Base-by-base conservation (phyloP, 23 red algal species). In the Pyropia haitanensis region DNA sequence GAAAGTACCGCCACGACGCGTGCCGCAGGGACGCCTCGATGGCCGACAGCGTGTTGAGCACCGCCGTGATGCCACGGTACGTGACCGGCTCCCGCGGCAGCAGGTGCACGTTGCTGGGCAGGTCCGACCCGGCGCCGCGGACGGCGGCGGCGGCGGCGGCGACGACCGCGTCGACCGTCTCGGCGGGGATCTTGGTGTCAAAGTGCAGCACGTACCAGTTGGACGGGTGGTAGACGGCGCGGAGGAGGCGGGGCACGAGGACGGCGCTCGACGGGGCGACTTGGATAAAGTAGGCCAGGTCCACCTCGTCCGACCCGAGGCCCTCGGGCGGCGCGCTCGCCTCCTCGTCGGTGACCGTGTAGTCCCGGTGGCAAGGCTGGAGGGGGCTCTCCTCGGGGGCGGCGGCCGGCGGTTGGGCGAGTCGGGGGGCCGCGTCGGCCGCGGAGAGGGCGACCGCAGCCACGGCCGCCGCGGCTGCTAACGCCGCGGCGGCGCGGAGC, bases 131-230 rank as follows among this genome's bases (percentile, higher is more conserved):
- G 4, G 27, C 26, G 28, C 66, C 54, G 30, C 18, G 27, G 14
- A 84, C 54, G 6, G 68, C 65, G 6, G 70, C 24, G 7, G 19
- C 17, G 1, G 79, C 79, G 17, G 67, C 69, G 1, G 59, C 52
- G 27, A 68, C 58, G 27, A 75, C 69, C 79, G 61, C 73, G 22
- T 77, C 61, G 30, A 70, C 25, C n/a, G 33, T 22, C 61, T 52
- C 34, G 9, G 14, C 1, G 18, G 76, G 77, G 51, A 91, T 91
- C 54, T 91, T 91, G 53, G 76, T 82, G 61, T 91, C 87, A 61
- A 91, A 78, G 56, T 91, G 87, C 16, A 91, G 57, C 20, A 83
- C 61, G 67, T 91, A 91, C 17, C 50, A 34, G 48, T 91, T 91
- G 1, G 66, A 26, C 0, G 87, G 77, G 59, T 91, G 77, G 18